Evolutionary conservation across 2,329 filamentous ascomycete species (phyloP), one percentile per base, ranked within the genome.

Genomic region (Fusarium guadeloupense): DNA sequence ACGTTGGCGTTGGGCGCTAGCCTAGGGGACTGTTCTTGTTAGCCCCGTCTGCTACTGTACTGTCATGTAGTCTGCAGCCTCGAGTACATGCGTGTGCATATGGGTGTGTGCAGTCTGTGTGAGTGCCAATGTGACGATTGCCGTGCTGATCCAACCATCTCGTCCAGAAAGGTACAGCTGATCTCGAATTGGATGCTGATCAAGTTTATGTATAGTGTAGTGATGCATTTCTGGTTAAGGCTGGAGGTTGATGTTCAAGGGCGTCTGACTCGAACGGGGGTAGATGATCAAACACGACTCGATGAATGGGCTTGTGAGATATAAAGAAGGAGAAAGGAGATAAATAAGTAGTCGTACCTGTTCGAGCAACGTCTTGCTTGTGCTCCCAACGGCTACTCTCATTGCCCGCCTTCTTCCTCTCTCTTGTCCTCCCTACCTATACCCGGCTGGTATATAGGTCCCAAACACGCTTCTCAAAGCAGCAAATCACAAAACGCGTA

Each of bases 311-410:
- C 6, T 21, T 12, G 13, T n/a, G 13, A 10, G n/a, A 17, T n/a
- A 9, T 6, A 14, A 19, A 26, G 30, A 31, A 4, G 25, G 28
- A 9, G 20, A 45, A 41, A 21, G 13, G 20, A 23, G 7, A 28
- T 2, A 33, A 35, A 46, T 35, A 49, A 46, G 19, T 19, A n/a
- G 9, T 38, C 50, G 23, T 60, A 65, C 61, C 61, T 65, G 40
- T 58, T 62, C 45, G 43, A 47, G 38, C 34, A 58, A 62, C 39
- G 56, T 50, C 47, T 23, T 59, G n/a, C 52, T 38, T 58, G 62
- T 59, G 41, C 46, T 48, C 47, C 41, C 48, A 48, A 47, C 41
- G 44, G 45, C 49, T 50, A 17, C 47, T 41, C 42, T 53, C 57
- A 66, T 66, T 37, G 35, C 45, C 47, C 35, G 16, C 34, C 44